phyloP scores from a whole-genome alignment of 352 stramenopile species.

The Globisporangium barbulae region DNA sequence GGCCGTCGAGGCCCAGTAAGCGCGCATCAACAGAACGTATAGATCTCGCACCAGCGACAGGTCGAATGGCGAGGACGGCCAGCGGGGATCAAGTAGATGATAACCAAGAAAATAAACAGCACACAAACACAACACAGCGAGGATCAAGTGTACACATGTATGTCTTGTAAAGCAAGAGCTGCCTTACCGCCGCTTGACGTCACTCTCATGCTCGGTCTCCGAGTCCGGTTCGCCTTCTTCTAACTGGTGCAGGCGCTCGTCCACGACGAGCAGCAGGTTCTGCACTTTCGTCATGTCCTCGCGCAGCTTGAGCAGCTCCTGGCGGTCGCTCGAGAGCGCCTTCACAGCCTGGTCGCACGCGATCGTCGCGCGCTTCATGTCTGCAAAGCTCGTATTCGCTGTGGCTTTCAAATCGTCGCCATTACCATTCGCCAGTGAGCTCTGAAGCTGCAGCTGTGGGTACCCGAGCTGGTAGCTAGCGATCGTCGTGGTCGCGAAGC shows the following conservation, averaged over 20 bases:
- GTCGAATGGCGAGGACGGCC: neutral
- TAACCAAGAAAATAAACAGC: neutral
- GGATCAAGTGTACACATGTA: neutral
- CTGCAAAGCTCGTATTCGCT: constrained; percentile 17
- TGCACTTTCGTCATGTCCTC: constrained; percentile 82
- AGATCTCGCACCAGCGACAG: neutral
- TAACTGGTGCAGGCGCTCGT: constrained; percentile 62
- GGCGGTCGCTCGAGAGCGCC: constrained; percentile 40
- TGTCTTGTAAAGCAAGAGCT: neutral
- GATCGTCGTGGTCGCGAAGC: constrained; percentile 70
- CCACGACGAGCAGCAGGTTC: constrained; percentile 65
- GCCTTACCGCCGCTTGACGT: neutral
- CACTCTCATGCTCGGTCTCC: constrained; percentile 20
- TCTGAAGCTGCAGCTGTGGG: constrained; percentile 25
- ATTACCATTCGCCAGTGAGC: neutral
- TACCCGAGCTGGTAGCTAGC: constrained; percentile 80
- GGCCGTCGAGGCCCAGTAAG: constrained; percentile 5
- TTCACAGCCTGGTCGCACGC: constrained; percentile 34
- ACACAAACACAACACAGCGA: neutral
- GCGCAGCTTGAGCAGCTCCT: constrained; percentile 46
- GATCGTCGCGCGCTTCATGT: constrained; percentile 27
- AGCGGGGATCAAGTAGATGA: constrained; percentile 2
- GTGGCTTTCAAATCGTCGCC: constrained; percentile 2
- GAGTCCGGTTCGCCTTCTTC: constrained; percentile 55
- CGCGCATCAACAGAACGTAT: neutral